Evolutionary conservation across 2,329 filamentous ascomycete species (phyloP).

Genomic region (Hortaea sp.): DNA sequence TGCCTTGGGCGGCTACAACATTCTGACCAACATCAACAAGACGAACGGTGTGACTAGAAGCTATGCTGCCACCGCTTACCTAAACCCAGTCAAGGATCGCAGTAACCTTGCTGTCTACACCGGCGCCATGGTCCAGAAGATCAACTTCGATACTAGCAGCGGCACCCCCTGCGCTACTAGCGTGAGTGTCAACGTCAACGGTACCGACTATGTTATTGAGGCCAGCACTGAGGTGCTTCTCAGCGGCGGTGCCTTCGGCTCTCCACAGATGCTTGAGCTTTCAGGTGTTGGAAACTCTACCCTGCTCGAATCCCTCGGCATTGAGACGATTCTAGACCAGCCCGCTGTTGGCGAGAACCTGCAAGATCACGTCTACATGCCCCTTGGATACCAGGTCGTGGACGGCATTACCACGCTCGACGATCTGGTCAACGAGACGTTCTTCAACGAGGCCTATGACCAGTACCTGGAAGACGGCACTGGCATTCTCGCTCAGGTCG

Average conservation of each 20-base stretch:
- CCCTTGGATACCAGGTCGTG: slow-evolving; percentile 4
- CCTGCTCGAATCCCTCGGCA: slow-evolving; percentile 5
- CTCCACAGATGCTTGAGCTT: slow-evolving; percentile 31
- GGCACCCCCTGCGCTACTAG: slow-evolving; percentile 12
- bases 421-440: slow-evolving; percentile 5
- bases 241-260: slow-evolving; percentile 24
- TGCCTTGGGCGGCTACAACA: slow-evolving; percentile 10
- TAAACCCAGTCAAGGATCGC: slow-evolving; percentile 18
- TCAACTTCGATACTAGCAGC: slow-evolving; percentile 14
- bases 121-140: slow-evolving; percentile 18
- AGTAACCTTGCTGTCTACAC: slow-evolving; percentile 23
- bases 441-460: slow-evolving; percentile 5
- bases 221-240: slow-evolving; percentile 45
- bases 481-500: slow-evolving; percentile 7
- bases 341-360: slow-evolving; percentile 17
- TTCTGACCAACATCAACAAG: slow-evolving; percentile 8
- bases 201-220: slow-evolving; percentile 10
- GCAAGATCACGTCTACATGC: slow-evolving; percentile 13
- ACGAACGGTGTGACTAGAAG: slow-evolving; percentile 16
- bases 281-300: slow-evolving; percentile 26
- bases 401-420: slow-evolving; percentile 4
- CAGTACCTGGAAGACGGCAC: slow-evolving; percentile 9
- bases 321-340: slow-evolving; percentile 10
- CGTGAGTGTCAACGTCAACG: slow-evolving; percentile 13
- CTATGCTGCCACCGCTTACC: slow-evolving; percentile 25